These are phyloP conservation scores for Ceratobasidium sp. DNA, from an alignment of 1,284 basidiomycete genomes.

Conservation along the genomic window DNA sequence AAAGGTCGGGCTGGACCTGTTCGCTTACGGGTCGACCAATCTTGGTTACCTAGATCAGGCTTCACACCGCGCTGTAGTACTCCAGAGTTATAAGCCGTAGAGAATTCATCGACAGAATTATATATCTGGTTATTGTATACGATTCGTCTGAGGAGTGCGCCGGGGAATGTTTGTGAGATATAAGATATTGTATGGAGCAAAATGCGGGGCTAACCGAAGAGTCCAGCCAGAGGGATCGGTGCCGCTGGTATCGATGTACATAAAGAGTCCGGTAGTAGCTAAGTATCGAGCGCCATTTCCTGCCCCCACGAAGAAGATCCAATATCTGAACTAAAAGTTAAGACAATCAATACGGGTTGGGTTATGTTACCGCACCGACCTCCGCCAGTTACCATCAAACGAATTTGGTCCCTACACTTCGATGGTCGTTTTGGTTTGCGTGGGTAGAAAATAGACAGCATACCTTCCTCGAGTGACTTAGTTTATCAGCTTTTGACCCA, in stretches of 20 bases:
- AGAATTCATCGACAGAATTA: slow-evolving; percentile 63
- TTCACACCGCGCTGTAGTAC: slow-evolving; percentile 62
- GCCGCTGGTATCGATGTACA: slow-evolving; percentile 70
- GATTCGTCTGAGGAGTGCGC: slow-evolving; percentile 56
- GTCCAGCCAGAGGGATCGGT: slow-evolving; percentile 68
- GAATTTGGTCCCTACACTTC: slow-evolving; percentile 66
- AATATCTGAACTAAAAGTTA: slow-evolving; percentile 49
- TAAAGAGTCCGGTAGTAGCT: slow-evolving; percentile 69
- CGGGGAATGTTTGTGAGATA: slow-evolving; percentile 3
- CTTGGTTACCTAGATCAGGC: slow-evolving; percentile 56
- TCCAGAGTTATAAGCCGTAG: slow-evolving; percentile 68
- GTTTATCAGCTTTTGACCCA: slow-evolving; percentile 35
- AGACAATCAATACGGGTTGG: slow-evolving; percentile 29
- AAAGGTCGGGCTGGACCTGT: slow-evolving; percentile 62
- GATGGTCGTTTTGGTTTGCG: slow-evolving; percentile 36
- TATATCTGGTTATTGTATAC: slow-evolving; percentile 74
- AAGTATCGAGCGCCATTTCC: slow-evolving; percentile 66
- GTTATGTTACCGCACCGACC: slow-evolving; percentile 19
- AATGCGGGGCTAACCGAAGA: slow-evolving; percentile 59
- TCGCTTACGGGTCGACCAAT: slow-evolving; percentile 67
- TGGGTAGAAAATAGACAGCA: neutral
- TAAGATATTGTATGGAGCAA: neutral
- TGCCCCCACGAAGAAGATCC: slow-evolving; percentile 62
- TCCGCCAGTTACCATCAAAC: slow-evolving; percentile 72
- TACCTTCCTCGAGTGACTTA: slow-evolving; percentile 37